Conservation (phyloP, 345 rosid species). For the Firmiana major region DNA sequence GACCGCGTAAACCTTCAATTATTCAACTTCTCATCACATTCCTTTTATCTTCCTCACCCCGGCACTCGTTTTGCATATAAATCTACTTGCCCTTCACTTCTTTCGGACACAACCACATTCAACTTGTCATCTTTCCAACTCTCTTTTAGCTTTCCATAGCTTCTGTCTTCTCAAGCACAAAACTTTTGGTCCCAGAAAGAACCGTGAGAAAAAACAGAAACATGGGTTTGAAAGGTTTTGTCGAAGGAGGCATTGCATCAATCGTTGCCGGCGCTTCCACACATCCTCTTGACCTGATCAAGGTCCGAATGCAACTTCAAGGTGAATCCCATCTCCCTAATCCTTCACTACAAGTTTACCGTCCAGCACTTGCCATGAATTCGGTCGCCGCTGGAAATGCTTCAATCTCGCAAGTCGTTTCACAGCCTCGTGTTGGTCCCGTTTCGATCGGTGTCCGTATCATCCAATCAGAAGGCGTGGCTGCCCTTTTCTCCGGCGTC, state of each 20-base stretch:
- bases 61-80: background rate
- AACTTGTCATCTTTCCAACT: background rate
- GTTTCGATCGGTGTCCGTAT: conserved; percentile 58
- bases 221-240: conserved; percentile 72
- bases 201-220: too few relatives aligned
- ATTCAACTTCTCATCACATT: background rate
- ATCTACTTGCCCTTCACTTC: background rate
- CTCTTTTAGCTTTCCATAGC: background rate
- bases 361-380: conserved; percentile 49
- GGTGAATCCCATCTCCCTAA: conserved; percentile 42
- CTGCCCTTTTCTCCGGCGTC: conserved; percentile 76
- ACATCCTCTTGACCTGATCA: conserved; percentile 76
- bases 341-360: conserved; percentile 30
- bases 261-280: conserved; percentile 72
- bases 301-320: conserved; percentile 88
- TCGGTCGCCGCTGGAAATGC: conserved; percentile 34
- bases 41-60: too few relatives aligned
- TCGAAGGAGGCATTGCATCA: conserved; percentile 78
- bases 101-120: background rate
- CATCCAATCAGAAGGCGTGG: conserved; percentile 57
- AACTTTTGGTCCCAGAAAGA: background rate
- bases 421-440: too few relatives aligned
- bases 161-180: background rate
- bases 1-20: background rate
- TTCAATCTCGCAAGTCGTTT: conserved; percentile 31